Evolutionary conservation across 192 early-diverging fungal genomes (phyloP).

Genomic region (Coemansia pectinata): DNA sequence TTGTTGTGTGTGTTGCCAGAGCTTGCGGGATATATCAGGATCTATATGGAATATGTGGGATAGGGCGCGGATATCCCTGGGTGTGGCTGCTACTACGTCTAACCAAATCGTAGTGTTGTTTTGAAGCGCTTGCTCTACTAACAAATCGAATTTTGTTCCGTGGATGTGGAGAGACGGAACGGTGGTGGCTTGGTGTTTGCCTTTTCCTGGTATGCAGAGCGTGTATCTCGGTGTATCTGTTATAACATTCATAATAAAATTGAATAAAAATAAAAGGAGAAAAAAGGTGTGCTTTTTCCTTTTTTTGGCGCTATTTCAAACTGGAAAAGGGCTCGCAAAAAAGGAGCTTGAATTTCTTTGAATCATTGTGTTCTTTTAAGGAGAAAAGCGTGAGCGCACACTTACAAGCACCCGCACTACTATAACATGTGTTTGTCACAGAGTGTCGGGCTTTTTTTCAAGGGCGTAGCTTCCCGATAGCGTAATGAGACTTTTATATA

Average conservation of each 20-base stretch:
- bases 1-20: background rate
- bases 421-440: background rate
- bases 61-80: background rate
- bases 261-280: background rate
- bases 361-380: background rate
- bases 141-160: background rate
- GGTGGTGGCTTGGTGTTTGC: background rate
- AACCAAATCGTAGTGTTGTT: background rate
- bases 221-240: background rate
- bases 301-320: background rate
- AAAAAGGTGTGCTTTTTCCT: background rate
- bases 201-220: conserved; percentile 6
- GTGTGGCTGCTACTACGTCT: background rate
- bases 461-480: background rate
- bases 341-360: background rate
- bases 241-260: background rate
- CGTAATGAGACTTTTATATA: background rate
- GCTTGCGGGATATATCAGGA: background rate
- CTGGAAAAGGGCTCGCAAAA: background rate
- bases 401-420: background rate
- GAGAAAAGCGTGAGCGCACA: background rate
- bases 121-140: background rate
- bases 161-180: background rate
- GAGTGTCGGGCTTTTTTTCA: background rate
- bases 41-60: background rate